These are phyloP conservation scores for Bolboschoenus planiculmis DNA, from an alignment of 176 grass and related monocot species.

Conservation along the genomic window DNA sequence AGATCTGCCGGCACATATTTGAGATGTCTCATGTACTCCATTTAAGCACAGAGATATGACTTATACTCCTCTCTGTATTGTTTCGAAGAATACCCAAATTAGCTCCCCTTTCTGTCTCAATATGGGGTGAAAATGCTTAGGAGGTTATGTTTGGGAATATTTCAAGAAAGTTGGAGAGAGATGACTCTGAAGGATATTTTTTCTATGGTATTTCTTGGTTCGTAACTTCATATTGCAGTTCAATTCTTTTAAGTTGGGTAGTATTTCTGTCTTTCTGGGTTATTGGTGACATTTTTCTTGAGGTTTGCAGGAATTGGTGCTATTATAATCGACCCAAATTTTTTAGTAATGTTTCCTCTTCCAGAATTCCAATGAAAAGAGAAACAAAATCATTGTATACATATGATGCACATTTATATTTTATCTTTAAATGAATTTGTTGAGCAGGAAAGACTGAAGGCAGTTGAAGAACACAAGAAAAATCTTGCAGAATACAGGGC, in stretches of 20 bases:
- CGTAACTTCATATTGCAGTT: neutral
- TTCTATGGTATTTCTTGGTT: neutral
- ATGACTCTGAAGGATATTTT: neutral
- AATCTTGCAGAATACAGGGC: conserved; percentile 66
- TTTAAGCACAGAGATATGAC: neutral
- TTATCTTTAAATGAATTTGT: neutral
- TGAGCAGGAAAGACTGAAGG: conserved; percentile 85
- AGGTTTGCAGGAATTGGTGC: neutral
- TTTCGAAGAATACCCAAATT: neutral
- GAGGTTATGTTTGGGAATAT: neutral
- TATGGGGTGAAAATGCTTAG: neutral
- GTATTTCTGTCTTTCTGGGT: neutral
- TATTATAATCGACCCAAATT: neutral
- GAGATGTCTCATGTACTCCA: neutral
- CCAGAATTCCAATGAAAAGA: neutral
- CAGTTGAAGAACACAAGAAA: conserved; percentile 67
- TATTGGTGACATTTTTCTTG: neutral
- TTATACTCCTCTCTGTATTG: neutral
- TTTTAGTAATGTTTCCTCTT: neutral
- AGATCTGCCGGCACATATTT: neutral
- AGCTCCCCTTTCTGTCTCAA: neutral
- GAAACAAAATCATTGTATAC: neutral
- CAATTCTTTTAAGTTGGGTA: neutral
- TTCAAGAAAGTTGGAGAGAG: neutral
- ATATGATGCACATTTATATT: neutral